phyloP scores from a whole-genome alignment of 306 rosid genomes.

The Lithocarpus polystachyus region DNA sequence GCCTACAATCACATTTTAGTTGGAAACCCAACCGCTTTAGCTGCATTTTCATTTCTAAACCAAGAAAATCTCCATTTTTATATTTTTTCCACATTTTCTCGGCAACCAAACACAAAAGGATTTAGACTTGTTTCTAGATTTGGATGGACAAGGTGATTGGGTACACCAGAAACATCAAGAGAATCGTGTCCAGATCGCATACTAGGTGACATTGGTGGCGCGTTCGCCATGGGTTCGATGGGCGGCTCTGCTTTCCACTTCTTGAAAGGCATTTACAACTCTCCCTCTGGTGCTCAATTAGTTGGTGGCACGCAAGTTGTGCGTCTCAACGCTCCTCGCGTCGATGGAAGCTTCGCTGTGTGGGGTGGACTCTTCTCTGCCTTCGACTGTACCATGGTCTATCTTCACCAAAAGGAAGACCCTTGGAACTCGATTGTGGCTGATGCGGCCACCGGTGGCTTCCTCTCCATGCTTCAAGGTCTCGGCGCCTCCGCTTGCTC shows the following conservation, averaged over 20 bases:
- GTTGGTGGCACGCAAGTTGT: slow-evolving; percentile 73
- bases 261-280: slow-evolving; percentile 68
- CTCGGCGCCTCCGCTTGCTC: slow-evolving; percentile 48
- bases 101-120: too few relatives aligned
- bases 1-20: too few relatives aligned
- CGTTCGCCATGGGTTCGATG: slow-evolving; percentile 89
- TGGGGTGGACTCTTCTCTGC: slow-evolving; percentile 95
- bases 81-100: too few relatives aligned
- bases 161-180: too few relatives aligned
- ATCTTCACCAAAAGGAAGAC: slow-evolving; percentile 83
- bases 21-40: too few relatives aligned
- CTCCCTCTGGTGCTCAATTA: slow-evolving; percentile 62
- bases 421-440: slow-evolving; percentile 89
- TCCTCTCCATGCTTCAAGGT: slow-evolving; percentile 84
- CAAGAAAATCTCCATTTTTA: too few relatives aligned
- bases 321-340: slow-evolving; percentile 81
- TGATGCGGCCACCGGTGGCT: slow-evolving; percentile 84
- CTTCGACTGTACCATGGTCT: slow-evolving; percentile 81
- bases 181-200: slow-evolving; percentile 92
- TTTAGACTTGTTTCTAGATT: too few relatives aligned
- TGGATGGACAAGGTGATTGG: too few relatives aligned
- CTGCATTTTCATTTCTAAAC: too few relatives aligned
- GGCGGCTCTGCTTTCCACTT: slow-evolving; percentile 91
- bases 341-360: slow-evolving; percentile 79
- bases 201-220: slow-evolving; percentile 83